A percentile compares a stretch with the other conserved stretches of the same genome.
Conservation (phyloP, 2,329 filamentous ascomycete genomes). For the Pseudofabraea citricarpa region DNA sequence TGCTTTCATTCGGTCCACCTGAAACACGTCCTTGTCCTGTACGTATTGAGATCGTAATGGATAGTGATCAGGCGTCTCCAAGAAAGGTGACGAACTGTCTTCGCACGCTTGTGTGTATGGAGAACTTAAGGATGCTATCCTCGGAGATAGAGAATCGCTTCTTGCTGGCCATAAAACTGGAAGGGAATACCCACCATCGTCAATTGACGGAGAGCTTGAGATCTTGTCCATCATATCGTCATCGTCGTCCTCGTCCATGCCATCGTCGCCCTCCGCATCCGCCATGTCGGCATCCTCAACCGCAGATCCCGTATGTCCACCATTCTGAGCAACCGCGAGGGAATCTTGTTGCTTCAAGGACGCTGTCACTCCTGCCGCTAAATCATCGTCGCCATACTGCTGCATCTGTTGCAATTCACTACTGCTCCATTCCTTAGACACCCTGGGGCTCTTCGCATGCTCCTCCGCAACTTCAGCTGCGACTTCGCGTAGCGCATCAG, state of each 20-base stretch:
- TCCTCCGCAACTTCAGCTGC: slow-evolving; percentile 73
- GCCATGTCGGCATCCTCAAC: slow-evolving; percentile 60
- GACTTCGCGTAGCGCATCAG: slow-evolving; percentile 76
- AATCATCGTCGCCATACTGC: slow-evolving; percentile 38
- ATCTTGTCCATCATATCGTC: slow-evolving; percentile 98
- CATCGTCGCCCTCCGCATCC: slow-evolving; percentile 65
- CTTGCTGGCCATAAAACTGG: slow-evolving; percentile 23
- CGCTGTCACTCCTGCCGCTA: slow-evolving; percentile 35
- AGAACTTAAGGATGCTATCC: slow-evolving; percentile 8
- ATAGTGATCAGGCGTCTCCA: slow-evolving; percentile 23
- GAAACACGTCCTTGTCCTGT: slow-evolving; percentile 18
- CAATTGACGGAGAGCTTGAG: slow-evolving; percentile 96
- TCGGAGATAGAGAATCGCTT: slow-evolving; percentile 21
- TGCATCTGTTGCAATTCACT: slow-evolving; percentile 21
- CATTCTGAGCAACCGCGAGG: slow-evolving; percentile 58
- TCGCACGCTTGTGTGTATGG: slow-evolving; percentile 26
- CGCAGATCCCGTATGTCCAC: slow-evolving; percentile 41
- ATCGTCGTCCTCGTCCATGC: slow-evolving; percentile 55
- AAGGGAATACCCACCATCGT: slow-evolving; percentile 80
- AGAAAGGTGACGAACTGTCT: slow-evolving; percentile 27
- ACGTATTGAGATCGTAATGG: slow-evolving; percentile 16
- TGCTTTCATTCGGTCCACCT: slow-evolving; percentile 16
- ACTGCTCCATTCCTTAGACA: slow-evolving; percentile 49
- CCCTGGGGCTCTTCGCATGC: slow-evolving; percentile 56
- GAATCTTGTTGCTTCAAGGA: slow-evolving; percentile 49